Conservation (phyloP, 192 early-diverging fungal species). For the Coemansia sp. region DNA sequence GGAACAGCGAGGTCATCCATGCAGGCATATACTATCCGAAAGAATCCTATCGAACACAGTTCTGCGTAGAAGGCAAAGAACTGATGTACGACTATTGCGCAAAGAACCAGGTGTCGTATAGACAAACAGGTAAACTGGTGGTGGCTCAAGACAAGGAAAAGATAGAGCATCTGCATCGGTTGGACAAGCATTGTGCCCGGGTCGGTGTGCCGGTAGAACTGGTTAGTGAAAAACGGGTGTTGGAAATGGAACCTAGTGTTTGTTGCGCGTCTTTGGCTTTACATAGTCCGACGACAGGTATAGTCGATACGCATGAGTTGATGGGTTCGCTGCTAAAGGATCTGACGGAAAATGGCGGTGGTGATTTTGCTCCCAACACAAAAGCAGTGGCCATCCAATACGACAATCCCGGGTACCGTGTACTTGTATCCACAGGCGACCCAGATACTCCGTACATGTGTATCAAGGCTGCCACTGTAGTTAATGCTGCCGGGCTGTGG, state of each 20-base stretch:
- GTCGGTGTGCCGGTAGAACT: constrained; percentile 60
- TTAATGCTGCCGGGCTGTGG: constrained; percentile 79
- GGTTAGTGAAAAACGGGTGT: constrained; percentile 39
- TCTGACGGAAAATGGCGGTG: constrained; percentile 56
- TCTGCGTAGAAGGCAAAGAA: constrained; percentile 76
- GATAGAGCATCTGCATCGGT: constrained; percentile 53
- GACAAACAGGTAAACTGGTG: constrained; percentile 74
- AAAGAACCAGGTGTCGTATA: constrained; percentile 57
- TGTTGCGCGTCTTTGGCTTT: constrained; percentile 56
- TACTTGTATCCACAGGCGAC: constrained; percentile 56
- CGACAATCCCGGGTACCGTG: constrained; percentile 46
- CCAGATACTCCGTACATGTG: constrained; percentile 38
- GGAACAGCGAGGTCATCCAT: constrained; percentile 90
- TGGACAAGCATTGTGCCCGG: constrained; percentile 59
- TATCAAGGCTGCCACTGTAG: constrained; percentile 60
- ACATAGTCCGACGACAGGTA: constrained; percentile 74
- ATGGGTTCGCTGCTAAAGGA: constrained; percentile 64
- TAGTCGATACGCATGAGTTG: constrained; percentile 73
- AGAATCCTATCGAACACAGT: constrained; percentile 68
- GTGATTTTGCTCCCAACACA: constrained; percentile 58
- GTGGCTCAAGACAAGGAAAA: constrained; percentile 63
- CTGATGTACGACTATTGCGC: constrained; percentile 67
- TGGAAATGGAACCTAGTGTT: constrained; percentile 62
- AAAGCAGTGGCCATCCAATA: constrained; percentile 50
- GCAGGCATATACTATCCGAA: constrained; percentile 82